These are phyloP conservation scores for Penicillium ucsense DNA, from an alignment of 495 filamentous ascomycete species.

Conservation along the genomic window DNA sequence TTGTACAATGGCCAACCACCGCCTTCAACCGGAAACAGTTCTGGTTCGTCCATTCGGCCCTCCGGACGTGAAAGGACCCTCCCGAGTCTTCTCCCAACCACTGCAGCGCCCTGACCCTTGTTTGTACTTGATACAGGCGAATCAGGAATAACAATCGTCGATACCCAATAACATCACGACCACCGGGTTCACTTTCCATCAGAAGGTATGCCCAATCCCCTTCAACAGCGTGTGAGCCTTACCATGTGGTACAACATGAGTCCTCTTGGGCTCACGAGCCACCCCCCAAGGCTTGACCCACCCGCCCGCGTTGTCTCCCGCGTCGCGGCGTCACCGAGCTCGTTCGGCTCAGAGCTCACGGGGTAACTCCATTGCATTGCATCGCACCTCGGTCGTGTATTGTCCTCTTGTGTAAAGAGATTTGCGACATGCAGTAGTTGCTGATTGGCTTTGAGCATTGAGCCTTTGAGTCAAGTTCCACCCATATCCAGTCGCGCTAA, in stretches of 20 bases:
- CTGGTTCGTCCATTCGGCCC: constrained; percentile 39
- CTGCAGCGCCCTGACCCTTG: constrained; percentile 15
- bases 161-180: not conserved
- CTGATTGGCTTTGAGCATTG: not conserved
- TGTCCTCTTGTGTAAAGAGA: no score
- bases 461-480: no score
- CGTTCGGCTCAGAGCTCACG: constrained; percentile 3
- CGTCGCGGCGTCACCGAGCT: constrained; percentile 3
- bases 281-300: constrained; percentile 23
- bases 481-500: constrained; percentile 11
- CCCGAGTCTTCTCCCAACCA: constrained; percentile 4
- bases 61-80: constrained; percentile 4
- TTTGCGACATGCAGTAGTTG: not conserved
- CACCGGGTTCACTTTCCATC: not conserved
- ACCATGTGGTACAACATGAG: constrained; percentile 26
- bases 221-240: not conserved
- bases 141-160: constrained; percentile 18
- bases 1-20: constrained; percentile 15
- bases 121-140: constrained; percentile 10
- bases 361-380: constrained; percentile 1
- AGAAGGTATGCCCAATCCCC: not conserved
- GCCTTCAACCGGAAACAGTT: constrained; percentile 19
- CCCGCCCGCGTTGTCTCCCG: constrained; percentile 28
- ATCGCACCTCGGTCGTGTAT: no score
- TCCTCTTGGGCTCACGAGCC: constrained; percentile 13